Conservation (phyloP, 2,329 filamentous ascomycete species). For the Bipolaris gigantea region DNA sequence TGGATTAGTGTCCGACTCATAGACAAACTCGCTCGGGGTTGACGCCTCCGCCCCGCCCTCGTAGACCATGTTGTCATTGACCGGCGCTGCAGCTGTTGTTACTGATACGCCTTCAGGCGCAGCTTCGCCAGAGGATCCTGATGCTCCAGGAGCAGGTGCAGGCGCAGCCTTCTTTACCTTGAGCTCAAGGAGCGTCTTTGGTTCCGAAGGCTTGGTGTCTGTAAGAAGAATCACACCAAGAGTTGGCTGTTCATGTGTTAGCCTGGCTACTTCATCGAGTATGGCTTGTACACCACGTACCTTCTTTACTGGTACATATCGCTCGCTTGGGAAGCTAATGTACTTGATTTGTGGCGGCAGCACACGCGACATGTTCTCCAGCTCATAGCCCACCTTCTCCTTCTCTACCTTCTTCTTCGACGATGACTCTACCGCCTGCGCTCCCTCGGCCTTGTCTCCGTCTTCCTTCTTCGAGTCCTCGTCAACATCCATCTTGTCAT, state of each 20-base stretch:
- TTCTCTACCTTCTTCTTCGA: constrained; percentile 89
- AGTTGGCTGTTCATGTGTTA: constrained; percentile 66
- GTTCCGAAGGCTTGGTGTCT: constrained; percentile 77
- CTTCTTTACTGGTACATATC: constrained; percentile 93
- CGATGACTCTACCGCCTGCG: constrained; percentile 57
- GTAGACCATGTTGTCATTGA: constrained; percentile 74
- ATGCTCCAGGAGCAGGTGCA: constrained; percentile 49
- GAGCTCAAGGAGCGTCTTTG: constrained; percentile 82
- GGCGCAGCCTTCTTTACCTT: constrained; percentile 78
- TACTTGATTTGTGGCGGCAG: constrained; percentile 92
- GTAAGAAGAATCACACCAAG: constrained; percentile 90
- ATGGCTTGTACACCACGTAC: constrained; percentile 50
- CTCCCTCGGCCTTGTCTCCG: constrained; percentile 55
- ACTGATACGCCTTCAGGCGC: constrained; percentile 59
- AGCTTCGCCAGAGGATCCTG: constrained; percentile 40
- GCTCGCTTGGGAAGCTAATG: constrained; percentile 85
- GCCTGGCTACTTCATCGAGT: neutral
- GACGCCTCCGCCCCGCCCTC: constrained; percentile 79
- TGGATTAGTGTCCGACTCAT: constrained; percentile 68
- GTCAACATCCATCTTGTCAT: constrained; percentile 83
- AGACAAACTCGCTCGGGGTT: constrained; percentile 74
- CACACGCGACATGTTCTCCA: constrained; percentile 96
- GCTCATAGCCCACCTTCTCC: constrained; percentile 94
- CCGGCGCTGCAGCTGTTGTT: constrained; percentile 66
- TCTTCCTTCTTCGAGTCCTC: constrained; percentile 51